Evolutionary conservation across 768 basidiomycete genomes (phyloP).

Genomic region (Russula foetens): DNA sequence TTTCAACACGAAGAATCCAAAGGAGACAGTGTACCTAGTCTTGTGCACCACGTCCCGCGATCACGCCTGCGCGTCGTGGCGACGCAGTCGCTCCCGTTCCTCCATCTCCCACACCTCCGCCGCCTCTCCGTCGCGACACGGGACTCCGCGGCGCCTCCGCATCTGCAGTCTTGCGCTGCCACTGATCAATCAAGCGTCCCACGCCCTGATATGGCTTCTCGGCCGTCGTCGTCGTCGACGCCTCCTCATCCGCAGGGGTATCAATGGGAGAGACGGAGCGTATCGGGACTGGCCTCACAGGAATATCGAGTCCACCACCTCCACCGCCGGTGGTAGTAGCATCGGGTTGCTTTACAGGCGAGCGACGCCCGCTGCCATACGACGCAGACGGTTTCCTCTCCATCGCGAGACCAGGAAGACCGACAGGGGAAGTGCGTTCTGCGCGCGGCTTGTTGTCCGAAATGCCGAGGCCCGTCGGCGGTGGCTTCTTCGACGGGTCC

Average conservation of each 20-base stretch:
- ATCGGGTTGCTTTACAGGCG: constrained; percentile 9
- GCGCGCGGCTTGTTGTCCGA: constrained; percentile 24
- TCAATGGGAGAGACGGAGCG: constrained; percentile 6
- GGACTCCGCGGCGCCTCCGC: constrained; percentile 34
- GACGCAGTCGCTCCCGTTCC: constrained; percentile 4
- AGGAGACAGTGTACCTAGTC: neutral
- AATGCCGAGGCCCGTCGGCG: constrained; percentile 16
- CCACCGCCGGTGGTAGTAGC: neutral
- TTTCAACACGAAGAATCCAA: neutral
- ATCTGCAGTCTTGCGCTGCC: constrained; percentile 75
- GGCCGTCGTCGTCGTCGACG: constrained; percentile 57
- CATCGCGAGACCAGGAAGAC: constrained; percentile 15
- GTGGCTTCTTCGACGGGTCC: constrained; percentile 15
- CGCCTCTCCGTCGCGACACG: constrained; percentile 30
- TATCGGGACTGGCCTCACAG: neutral
- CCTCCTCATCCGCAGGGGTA: constrained; percentile 17
- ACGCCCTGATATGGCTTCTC: constrained; percentile 79
- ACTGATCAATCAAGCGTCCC: constrained; percentile 77
- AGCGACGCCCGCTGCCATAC: constrained; percentile 10
- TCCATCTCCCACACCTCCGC: neutral
- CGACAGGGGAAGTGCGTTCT: constrained; percentile 16
- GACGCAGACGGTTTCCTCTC: constrained; percentile 8
- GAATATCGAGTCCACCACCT: neutral
- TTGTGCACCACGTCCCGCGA: constrained; percentile 11
- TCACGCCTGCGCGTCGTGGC: constrained; percentile 14